A percentile compares a stretch with the other conserved stretches of the same genome.
These are phyloP conservation scores for Bryoerythrophyllum caledonicum DNA, from an alignment of 225 moss, liverwort and hornwort species.

Conservation along the genomic window DNA sequence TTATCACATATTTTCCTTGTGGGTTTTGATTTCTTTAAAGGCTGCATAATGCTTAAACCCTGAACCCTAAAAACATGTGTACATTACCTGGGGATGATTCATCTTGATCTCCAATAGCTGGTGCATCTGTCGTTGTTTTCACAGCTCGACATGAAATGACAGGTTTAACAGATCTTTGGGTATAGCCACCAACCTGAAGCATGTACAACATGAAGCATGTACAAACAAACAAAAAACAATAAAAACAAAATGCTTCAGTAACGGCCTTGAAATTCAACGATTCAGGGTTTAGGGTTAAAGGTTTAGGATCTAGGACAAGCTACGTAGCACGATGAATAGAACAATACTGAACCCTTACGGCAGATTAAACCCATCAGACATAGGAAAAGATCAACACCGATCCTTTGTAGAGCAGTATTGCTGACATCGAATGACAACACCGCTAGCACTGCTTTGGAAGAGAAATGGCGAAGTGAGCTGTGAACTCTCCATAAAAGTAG, in stretches of 20 bases:
- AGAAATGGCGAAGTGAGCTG: not conserved
- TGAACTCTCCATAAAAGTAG: not conserved
- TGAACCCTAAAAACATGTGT: slow-evolving; percentile 14
- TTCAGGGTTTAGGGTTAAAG: no score
- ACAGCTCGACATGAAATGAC: slow-evolving; percentile 41
- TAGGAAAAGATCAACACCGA: not conserved
- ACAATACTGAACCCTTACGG: not conserved
- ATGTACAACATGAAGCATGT: slow-evolving; percentile 20
- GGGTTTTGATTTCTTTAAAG: no score
- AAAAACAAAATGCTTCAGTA: not conserved
- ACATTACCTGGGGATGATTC: slow-evolving; percentile 49
- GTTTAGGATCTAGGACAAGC: not conserved
- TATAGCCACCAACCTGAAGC: slow-evolving; percentile 29
- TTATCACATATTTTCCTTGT: no score
- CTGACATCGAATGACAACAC: not conserved
- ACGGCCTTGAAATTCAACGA: not conserved
- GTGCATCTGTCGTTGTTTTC: slow-evolving; percentile 39
- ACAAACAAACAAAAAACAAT: not conserved
- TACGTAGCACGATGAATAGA: not conserved
- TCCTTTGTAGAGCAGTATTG: not conserved
- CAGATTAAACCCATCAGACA: not conserved
- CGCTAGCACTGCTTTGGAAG: slow-evolving; percentile 14
- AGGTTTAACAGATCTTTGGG: slow-evolving; percentile 16
- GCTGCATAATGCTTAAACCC: no score
- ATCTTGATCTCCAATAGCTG: slow-evolving; percentile 46